These are phyloP conservation scores for Ulmus americana DNA, from an alignment of 331 rosid species.

Conservation along the genomic window DNA sequence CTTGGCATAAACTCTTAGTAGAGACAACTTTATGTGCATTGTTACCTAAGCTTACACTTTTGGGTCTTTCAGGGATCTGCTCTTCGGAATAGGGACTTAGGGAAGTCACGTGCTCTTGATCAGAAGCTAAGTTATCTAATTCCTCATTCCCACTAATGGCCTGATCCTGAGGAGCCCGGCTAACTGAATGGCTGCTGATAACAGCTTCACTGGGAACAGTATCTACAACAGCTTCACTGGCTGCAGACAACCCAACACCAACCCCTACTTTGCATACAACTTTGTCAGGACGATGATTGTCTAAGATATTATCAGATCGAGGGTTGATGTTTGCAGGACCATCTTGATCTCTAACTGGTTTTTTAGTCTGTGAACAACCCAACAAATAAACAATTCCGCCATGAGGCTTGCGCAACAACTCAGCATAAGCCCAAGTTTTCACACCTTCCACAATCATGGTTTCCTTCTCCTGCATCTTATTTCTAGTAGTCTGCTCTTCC, in stretches of 20 bases:
- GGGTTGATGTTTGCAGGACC: conserved; percentile 13
- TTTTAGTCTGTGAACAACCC: conserved; percentile 28
- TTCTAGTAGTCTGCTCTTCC: conserved; percentile 32
- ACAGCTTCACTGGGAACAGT: conserved; percentile 17
- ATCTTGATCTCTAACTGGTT: conserved; percentile 19
- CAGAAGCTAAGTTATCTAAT: conserved; percentile 18
- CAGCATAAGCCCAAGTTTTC: conserved; percentile 49
- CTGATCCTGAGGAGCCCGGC: conserved; percentile 15
- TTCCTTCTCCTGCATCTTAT: conserved; percentile 29
- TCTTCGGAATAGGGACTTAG: background rate
- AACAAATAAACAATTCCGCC: conserved; percentile 24
- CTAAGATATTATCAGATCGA: conserved; percentile 24
- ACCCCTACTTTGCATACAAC: conserved; percentile 13
- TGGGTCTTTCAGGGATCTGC: conserved; percentile 8
- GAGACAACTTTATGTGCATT: conserved; percentile 24
- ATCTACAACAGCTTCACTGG: conserved; percentile 18
- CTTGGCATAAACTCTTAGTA: conserved; percentile 23
- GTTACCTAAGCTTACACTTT: conserved; percentile 28
- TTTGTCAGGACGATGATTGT: conserved; percentile 17
- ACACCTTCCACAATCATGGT: conserved; percentile 45
- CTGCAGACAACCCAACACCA: conserved; percentile 21
- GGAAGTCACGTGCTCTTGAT: conserved; percentile 9
- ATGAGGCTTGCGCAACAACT: conserved; percentile 31
- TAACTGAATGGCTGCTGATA: conserved; percentile 17
- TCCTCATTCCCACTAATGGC: conserved; percentile 19